Conservation (phyloP, 2,329 filamentous ascomycete genomes). For the Hypoxylon rubiginosum region DNA sequence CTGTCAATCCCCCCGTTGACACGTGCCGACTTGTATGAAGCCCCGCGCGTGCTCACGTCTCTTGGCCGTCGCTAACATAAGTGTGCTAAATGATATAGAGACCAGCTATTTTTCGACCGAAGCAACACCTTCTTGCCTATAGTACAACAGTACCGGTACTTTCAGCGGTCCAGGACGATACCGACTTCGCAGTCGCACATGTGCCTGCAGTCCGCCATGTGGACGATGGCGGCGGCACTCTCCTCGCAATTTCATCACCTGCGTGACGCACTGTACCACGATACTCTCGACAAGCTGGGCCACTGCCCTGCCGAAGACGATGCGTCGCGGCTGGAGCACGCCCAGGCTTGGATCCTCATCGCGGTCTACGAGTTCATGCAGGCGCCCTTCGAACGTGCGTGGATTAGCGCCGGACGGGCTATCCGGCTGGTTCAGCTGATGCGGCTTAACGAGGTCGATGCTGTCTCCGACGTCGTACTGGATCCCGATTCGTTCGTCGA, state of each 20-base stretch:
- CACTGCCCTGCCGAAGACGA: conserved; percentile 10
- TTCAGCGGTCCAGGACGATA: background rate
- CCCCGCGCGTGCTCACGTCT: background rate
- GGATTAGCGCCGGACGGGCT: conserved; percentile 55
- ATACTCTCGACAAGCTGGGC: conserved; percentile 5
- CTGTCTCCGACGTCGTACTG: conserved; percentile 13
- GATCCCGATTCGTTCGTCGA: conserved; percentile 46
- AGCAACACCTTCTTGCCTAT: conserved; percentile 10
- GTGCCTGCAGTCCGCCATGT: conserved; percentile 19
- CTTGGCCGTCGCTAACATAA: background rate
- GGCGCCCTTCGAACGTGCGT: conserved; percentile 51
- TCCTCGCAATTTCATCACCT: conserved; percentile 18
- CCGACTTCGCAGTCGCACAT: conserved; percentile 5
- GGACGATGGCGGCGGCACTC: conserved; percentile 14
- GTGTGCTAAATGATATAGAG: background rate
- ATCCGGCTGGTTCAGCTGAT: conserved; percentile 55
- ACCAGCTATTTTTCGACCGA: conserved; percentile 16
- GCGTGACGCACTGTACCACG: conserved; percentile 11
- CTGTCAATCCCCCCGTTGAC: conserved; percentile 7
- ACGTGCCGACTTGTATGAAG: conserved; percentile 13
- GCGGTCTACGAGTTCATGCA: conserved; percentile 56
- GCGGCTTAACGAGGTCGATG: conserved; percentile 54
- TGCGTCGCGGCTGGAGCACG: conserved; percentile 46
- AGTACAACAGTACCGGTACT: conserved; percentile 15
- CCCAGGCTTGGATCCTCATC: conserved; percentile 55